Base-by-base conservation (phyloP, 2,329 filamentous ascomycete genomes). In the Pseudogymnoascus sp. region DNA sequence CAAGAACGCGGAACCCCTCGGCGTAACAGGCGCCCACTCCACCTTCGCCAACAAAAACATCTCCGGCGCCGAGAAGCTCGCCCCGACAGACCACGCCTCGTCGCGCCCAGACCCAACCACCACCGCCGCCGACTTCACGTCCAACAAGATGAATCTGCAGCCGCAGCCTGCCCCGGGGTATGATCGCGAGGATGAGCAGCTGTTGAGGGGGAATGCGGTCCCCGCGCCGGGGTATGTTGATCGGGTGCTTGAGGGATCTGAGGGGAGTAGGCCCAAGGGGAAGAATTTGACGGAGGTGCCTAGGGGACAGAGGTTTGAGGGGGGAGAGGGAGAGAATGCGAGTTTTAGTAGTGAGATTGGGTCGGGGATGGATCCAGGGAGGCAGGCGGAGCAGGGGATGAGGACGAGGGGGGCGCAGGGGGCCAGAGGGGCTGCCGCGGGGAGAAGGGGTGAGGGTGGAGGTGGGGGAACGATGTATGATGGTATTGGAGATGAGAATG, bases 41-140 rank as follows among this genome's bases (percentile, higher is more conserved):
- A 86, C 80, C 19, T 77, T 82, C 61, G 82, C 81, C 73, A 86
- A 76, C 67, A 82, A 78, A 64, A 78, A 85, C 74, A 83, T 78
- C 2, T 82, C 80, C 5, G 77, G 75, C 59, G 81, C 84, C 3
- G 79, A 72, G 8, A 77, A 73, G 7, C 77, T 87, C 6, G 74
- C 77, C 1, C 74, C 84, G 11, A 67, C 67, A 14, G 53, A 11
- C 59, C 16, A 60, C 47, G 13, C 31, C 59, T 35, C 50, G 60
- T 50, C 64, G 61, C 53, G 61, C 61, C 8, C 24, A 1, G 26
- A 53, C 47, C 59, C 67, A 40, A 65, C 19, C 42, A 53, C 59
- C 37, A 66, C 6, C 64, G 44, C 44, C 42, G 40, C 62, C 26
- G 35, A 38, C 29, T 60, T 24, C 24, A 65, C 65, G 2, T 66